Base-by-base conservation (phyloP, 2,329 filamentous ascomycete genomes). In the Paracoccidioides lutzii region DNA sequence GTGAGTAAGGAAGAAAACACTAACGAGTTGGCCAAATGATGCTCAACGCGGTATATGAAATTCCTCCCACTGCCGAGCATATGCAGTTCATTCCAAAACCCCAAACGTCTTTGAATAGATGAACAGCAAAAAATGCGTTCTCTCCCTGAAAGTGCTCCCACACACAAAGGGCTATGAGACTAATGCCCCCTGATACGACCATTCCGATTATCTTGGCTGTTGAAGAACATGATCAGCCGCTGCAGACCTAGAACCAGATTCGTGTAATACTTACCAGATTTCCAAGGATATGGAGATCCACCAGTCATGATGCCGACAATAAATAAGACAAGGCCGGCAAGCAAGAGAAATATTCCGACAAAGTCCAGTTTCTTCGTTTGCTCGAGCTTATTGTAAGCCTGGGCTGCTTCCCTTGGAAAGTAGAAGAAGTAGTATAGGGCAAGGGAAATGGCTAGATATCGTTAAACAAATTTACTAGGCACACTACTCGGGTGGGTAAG, bases 341-440 rank as follows among this genome's bases (percentile, higher is more conserved):
- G 54, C 38, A 58, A 58, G 14, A 61, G 49, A 7, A 61, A 40
- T 22, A 61, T 40, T 30, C 58, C 59, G 15, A 59, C 46, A 53
- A 59, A 61, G 50, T 61, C 59, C 14, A 61, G 54, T 28, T 58
- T 57, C 15, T 54, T 42, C 41, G 59, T 55, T 46, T 61, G 59
- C 53, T 61, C 55, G 22, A 30, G 48, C n/a, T 53, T 53, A n/a
- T 53, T 53, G 15, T 30, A 53, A 8, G 15, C 40, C 40, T 30
- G 38, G 2, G 52, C 52, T 9, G 52, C 52, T 44, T 53, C 52
- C n/a, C 33, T 44, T 9, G 52, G 52, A 30, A 33, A 44, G 41
- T 53, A 53, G 32, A 53, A 53, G 3, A 53, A 22, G 15, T 30
- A 8, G 30, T 53, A 53, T 8, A 53, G 40, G 7, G 41, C 42